Base-by-base conservation (phyloP, 2,329 filamentous ascomycete genomes). In the Penicillium vulpinum region DNA sequence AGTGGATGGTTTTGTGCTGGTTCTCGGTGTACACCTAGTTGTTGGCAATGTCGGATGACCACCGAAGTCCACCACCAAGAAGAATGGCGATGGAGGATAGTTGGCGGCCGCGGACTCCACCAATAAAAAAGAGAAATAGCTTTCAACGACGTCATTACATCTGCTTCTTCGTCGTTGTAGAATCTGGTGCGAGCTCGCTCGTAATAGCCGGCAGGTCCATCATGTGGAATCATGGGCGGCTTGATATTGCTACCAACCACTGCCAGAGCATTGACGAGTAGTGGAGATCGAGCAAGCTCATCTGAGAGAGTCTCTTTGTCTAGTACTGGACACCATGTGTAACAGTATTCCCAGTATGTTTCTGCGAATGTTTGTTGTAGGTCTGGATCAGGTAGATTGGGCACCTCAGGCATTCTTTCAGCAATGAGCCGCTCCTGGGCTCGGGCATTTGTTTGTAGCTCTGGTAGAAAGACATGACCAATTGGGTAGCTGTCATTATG, bases 21-120 rank as follows among this genome's bases (percentile, higher is more conserved):
- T 46, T 79, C 76, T 2, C 75, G 73, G 43, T 79, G 77, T 7
- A 79, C 65, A 36, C 76, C 77, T 65, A 78, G 73, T 54, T 80
- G 76, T 52, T 80, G 77, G 2, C 75, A 77, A 54, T 77, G 75
- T 13, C 77, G 64, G 21, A 80, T 78, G 15, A 76, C 69, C 4
- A 78, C 71, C 2, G 73, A 75, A 0, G 75, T 79, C 77, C 77
- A 79, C 77, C 77, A 79, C 77, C 76, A 79, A 22, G 74, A 74
- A 2, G 75, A 72, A 59, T 79, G 71, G 2, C 73, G 68, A 47
- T 76, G 73, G 3, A 75, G 73, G 1, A 69, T 71, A 2, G 73
- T 70, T 0, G 77, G 76, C 0, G 64, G 33, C 0, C 71, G 66
- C 7, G 77, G 74, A 3, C 75, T 74, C 77, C 76, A 79, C 77